These are phyloP conservation scores for Xanthoconium stramineum DNA, from an alignment of 768 basidiomycete genomes.

Conservation along the genomic window DNA sequence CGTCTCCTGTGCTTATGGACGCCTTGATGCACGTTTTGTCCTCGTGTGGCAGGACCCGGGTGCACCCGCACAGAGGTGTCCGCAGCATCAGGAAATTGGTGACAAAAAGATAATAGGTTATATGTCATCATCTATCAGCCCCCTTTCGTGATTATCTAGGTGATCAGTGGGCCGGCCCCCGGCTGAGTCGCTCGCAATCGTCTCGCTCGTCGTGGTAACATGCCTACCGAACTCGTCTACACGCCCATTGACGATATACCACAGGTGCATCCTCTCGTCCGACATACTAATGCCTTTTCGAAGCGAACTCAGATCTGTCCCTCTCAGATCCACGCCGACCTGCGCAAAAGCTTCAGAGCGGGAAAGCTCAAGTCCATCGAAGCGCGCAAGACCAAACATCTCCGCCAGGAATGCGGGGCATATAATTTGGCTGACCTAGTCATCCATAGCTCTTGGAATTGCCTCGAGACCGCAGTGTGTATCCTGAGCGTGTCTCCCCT, in stretches of 20 bases:
- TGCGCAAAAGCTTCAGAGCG: slow-evolving; percentile 54
- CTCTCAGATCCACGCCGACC: slow-evolving; percentile 50
- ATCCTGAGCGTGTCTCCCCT: background rate
- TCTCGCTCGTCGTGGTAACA: background rate
- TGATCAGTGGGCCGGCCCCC: no score
- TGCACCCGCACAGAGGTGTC: no score
- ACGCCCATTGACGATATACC: slow-evolving; percentile 55
- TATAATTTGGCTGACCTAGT: background rate
- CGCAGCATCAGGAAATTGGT: no score
- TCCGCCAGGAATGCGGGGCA: background rate
- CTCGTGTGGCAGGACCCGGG: no score
- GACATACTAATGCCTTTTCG: no score
- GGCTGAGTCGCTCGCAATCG: no score
- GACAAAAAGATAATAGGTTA: no score
- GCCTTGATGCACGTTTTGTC: no score
- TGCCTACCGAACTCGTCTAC: slow-evolving; percentile 36
- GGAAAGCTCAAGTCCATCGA: slow-evolving; percentile 66
- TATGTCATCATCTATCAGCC: no score
- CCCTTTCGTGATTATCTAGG: no score
- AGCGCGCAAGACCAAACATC: slow-evolving; percentile 58
- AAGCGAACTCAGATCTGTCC: background rate
- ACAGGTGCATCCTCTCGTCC: slow-evolving; percentile 32
- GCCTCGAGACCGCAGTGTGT: slow-evolving; percentile 59
- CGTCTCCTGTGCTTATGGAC: no score
- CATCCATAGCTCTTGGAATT: slow-evolving; percentile 60